These are phyloP conservation scores for Arabidopsis arenosa DNA, from an alignment of 345 rosid genomes.

Conservation along the genomic window DNA sequence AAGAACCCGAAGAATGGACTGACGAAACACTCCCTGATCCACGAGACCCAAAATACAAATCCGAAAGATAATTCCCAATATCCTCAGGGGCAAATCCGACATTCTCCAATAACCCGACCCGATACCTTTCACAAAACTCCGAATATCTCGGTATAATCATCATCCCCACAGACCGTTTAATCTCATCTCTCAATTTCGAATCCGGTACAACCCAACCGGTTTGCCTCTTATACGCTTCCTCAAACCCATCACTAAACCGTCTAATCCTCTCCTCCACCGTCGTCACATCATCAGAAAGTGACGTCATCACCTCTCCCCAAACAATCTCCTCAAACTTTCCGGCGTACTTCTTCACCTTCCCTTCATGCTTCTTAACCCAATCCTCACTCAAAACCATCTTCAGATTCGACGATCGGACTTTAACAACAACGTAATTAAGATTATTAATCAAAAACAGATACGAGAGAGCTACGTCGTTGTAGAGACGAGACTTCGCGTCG, in stretches of 20 bases:
- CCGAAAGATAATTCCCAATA: constrained; percentile 62
- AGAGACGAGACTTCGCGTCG: constrained; percentile 58
- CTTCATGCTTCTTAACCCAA: constrained; percentile 62
- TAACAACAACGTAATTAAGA: constrained; percentile 64
- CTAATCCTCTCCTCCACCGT: constrained; percentile 46
- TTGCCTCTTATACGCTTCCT: constrained; percentile 60
- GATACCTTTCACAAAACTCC: constrained; percentile 46
- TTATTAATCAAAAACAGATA: constrained; percentile 74
- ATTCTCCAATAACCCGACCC: constrained; percentile 37
- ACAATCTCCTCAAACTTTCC: constrained; percentile 63
- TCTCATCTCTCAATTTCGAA: constrained; percentile 58
- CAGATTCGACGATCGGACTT: constrained; percentile 59
- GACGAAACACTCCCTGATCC: constrained; percentile 26
- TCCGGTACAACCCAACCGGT: constrained; percentile 60
- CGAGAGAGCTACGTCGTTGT: constrained; percentile 66
- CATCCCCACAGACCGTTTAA: constrained; percentile 55
- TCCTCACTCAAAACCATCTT: constrained; percentile 58
- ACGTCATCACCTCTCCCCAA: constrained; percentile 56
- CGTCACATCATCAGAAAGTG: constrained; percentile 32
- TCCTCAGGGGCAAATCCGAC: constrained; percentile 71
- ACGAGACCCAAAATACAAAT: constrained; percentile 46
- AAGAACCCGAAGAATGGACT: neutral
- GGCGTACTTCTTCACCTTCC: constrained; percentile 56
- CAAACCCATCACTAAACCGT: constrained; percentile 59
- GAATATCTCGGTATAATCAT: constrained; percentile 55